Conservation (phyloP, 257 asterid species). For the Solanum bulbocastanum region DNA sequence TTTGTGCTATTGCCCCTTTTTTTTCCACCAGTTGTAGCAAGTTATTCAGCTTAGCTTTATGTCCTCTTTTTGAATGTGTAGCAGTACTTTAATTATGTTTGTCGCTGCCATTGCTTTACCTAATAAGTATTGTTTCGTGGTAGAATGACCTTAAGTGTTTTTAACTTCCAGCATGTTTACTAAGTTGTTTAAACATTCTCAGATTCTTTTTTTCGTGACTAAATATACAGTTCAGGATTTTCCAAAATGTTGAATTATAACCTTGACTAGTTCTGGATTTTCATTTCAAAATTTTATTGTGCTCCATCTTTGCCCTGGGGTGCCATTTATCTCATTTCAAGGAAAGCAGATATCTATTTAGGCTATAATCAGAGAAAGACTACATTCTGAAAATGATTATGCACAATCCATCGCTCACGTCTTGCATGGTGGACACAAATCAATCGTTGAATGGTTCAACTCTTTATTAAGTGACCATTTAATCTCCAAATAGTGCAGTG, state of each 20-base stretch:
- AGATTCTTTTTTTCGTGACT: background rate
- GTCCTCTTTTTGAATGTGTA: background rate
- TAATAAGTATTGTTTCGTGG: background rate
- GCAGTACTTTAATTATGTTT: background rate
- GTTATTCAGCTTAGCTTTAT: background rate
- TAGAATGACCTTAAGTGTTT: background rate
- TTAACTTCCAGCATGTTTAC: background rate
- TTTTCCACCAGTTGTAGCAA: background rate
- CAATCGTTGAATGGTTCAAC: background rate
- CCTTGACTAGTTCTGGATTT: background rate
- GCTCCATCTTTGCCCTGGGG: background rate
- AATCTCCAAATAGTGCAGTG: background rate
- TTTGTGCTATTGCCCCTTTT: background rate
- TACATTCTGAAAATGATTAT: background rate
- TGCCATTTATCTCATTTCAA: background rate
- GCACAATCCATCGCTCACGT: background rate
- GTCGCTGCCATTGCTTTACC: background rate
- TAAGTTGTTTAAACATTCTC: background rate
- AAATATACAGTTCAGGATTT: background rate
- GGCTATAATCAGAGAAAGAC: background rate
- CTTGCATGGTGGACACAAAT: background rate
- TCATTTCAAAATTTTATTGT: background rate
- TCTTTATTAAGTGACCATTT: background rate
- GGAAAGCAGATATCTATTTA: background rate
- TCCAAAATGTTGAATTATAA: background rate